Base-by-base conservation (phyloP, 169 alveolate genomes). In the Eimeria sp. region DNA sequence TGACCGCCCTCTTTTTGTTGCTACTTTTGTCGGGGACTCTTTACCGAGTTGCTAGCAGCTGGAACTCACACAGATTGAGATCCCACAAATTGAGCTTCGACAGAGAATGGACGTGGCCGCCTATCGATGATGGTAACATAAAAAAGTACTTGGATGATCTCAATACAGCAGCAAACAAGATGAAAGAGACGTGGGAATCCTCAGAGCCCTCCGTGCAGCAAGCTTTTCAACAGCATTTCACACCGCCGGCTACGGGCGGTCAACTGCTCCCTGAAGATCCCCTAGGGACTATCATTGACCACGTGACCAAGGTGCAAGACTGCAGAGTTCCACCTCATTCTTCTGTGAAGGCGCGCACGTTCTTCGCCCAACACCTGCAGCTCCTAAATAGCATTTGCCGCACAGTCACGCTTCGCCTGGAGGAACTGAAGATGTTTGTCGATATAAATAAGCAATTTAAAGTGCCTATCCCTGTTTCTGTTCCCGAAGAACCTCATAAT, bases 391-490 rank as follows among this genome's bases (percentile, higher is more conserved):
- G 33, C 14, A 72, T 72, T 40, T 72, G 82, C 82, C 54, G 82
- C 16, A 11, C 82, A 40, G 82, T 72, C 82, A 72, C 82, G 56
- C 30, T 40, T 37, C 82, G 82, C 13, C 82, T 72, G 13, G 33
- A 72, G n/a, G 82, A 72, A 72, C 43, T 72, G 56, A 40, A 37
- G 56, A 37, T 54, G 82, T 18, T 72, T 14, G 56, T 40, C 18
- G 13, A 30, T 6, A 1, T 72, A 30, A 72, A 40, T 40, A 6
- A 40, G 54, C 10, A 72, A 20, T 9, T 9, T 0, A 27, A 72
- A 1, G 56, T 72, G n/a, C 82, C 82, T 4, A 30, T 72, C n/a
- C 82, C 82, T 72, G 82, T 72, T 37, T 54, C 82, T 37, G 82
- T 54, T 11, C 30, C 37, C 82, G 82, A 72, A 6, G 33, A 72